Evolutionary conservation across 495 filamentous ascomycete species (phyloP).

Genomic region (Podospora pseudopauciseta): DNA sequence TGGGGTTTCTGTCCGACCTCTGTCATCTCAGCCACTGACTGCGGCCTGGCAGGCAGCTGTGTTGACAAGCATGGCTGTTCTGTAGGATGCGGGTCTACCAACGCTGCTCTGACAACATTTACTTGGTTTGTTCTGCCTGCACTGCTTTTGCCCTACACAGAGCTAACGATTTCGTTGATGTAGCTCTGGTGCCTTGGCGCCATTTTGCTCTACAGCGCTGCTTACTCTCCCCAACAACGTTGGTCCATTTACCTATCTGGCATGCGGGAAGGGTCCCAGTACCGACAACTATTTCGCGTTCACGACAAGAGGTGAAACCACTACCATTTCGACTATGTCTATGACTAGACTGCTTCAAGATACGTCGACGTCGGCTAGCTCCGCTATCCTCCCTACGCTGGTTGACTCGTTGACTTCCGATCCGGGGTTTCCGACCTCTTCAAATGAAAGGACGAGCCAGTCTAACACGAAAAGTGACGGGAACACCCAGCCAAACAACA

Average conservation of each 20-base stretch:
- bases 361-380: background rate
- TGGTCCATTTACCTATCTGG: slow-evolving; percentile 21
- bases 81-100: slow-evolving; percentile 11
- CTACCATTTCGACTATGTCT: background rate
- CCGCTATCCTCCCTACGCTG: background rate
- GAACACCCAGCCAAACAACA: slow-evolving; percentile 5
- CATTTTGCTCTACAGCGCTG: slow-evolving; percentile 25
- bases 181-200: slow-evolving; percentile 14
- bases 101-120: slow-evolving; percentile 15
- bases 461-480: background rate
- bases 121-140: slow-evolving; percentile 20
- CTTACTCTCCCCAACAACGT: slow-evolving; percentile 19
- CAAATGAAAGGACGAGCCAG: background rate
- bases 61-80: slow-evolving; percentile 22
- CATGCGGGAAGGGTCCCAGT: slow-evolving; percentile 14
- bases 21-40: slow-evolving; percentile 16
- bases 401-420: too few species aligned
- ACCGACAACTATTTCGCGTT: slow-evolving; percentile 16
- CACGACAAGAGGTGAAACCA: background rate
- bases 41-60: slow-evolving; percentile 24
- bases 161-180: background rate
- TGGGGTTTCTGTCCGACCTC: slow-evolving; percentile 26
- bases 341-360: background rate
- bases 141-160: background rate
- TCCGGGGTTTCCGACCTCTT: too few species aligned